These are phyloP conservation scores for Ceratocystis papillata DNA, from an alignment of 2,329 filamentous ascomycete species.

Conservation along the genomic window DNA sequence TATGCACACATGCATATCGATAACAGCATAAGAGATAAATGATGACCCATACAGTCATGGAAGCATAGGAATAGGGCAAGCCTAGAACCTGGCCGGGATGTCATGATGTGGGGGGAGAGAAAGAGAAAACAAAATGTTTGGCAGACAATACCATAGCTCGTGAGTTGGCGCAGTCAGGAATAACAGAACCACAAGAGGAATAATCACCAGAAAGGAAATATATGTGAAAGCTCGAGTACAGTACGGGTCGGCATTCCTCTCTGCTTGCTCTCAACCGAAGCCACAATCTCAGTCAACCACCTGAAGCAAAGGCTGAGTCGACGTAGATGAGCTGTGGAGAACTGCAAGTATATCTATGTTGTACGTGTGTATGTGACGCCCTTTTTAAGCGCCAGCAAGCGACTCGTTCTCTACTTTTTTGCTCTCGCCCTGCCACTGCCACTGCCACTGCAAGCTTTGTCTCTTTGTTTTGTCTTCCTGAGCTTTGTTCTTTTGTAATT, in stretches of 20 bases:
- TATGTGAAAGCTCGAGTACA: background rate
- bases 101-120: background rate
- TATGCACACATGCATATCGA: constrained; percentile 1
- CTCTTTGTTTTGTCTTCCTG: no score
- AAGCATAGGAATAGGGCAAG: background rate
- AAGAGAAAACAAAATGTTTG: background rate
- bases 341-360: constrained; percentile 7
- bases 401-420: background rate
- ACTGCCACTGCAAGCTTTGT: constrained; percentile 1
- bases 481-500: background rate
- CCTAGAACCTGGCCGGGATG: background rate
- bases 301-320: constrained; percentile 2
- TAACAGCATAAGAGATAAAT: background rate
- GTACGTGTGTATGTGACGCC: background rate
- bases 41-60: background rate
- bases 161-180: background rate
- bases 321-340: background rate
- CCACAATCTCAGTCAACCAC: background rate
- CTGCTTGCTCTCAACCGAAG: background rate
- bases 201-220: background rate
- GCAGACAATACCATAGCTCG: background rate
- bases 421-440: constrained; percentile 5
- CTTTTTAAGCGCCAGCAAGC: background rate
- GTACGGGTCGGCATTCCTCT: background rate
- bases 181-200: background rate